Percentiles rank a stretch among this genome's conserved stretches.
phyloP scores from a whole-genome alignment of 768 basidiomycete species.

The Dioszegia hungarica region DNA sequence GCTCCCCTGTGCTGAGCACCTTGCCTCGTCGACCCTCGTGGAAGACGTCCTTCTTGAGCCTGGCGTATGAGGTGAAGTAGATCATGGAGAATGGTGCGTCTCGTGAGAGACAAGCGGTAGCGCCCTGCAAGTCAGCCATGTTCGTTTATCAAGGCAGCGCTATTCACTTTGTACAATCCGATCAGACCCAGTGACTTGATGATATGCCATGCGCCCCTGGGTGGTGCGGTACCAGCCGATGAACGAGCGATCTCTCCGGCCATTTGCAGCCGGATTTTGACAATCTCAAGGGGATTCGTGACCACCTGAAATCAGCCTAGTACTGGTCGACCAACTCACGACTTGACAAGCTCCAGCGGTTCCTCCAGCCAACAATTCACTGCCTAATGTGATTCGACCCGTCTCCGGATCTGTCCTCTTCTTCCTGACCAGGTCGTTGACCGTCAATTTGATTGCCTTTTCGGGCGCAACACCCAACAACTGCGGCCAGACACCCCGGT shows the following conservation, averaged over 20 bases:
- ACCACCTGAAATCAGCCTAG: conserved; percentile 61
- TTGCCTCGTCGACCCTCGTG: conserved; percentile 94
- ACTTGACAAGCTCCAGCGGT: conserved; percentile 96
- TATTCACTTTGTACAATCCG: conserved; percentile 68
- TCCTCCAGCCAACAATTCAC: conserved; percentile 90
- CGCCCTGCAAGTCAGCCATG: conserved; percentile 54
- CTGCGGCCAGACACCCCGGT: conserved; percentile 91
- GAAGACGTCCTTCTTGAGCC: conserved; percentile 76
- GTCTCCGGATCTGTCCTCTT: conserved; percentile 90
- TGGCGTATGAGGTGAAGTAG: conserved; percentile 62
- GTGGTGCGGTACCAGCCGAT: conserved; percentile 61
- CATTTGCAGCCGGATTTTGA: conserved; percentile 48
- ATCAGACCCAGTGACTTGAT: conserved; percentile 85
- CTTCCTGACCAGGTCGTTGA: conserved; percentile 84
- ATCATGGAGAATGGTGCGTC: conserved; percentile 94
- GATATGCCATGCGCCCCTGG: conserved; percentile 86
- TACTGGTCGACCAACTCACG: conserved; percentile 56
- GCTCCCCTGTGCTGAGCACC: conserved; percentile 82
- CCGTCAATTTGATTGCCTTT: conserved; percentile 88
- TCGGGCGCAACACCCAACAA: conserved; percentile 60
- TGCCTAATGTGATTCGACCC: conserved; percentile 81
- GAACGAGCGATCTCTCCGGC: conserved; percentile 81
- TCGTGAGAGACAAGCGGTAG: conserved; percentile 76
- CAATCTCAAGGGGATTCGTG: conserved; percentile 76
- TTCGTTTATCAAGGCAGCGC: background rate